Base-by-base conservation (phyloP, 83 land plant genomes). In the Diphasiastrum complanatum region DNA sequence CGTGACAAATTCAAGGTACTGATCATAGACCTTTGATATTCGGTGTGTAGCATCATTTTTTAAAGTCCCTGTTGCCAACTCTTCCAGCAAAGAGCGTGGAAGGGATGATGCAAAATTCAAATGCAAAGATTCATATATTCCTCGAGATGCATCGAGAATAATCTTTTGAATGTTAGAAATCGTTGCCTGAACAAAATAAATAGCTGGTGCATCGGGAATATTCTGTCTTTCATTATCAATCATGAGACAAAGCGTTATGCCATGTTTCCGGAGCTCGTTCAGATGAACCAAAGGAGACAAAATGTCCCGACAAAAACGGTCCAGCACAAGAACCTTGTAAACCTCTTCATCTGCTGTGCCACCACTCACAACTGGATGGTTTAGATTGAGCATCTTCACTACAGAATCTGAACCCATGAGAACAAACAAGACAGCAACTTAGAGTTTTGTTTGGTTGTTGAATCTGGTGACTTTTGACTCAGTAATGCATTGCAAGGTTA, bases 51-150 rank as follows among this genome's bases (percentile, higher is more conserved):
- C 77, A 37, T 92, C 86, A 0, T 75, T 60, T 41, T 63, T 72
- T 45, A 92, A 64, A 11, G 69, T 60, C 22, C 83, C 84, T 27
- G 85, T 50, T 20, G 95, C 98, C 1, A 92, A 82, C 45, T 87
- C 83, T 56, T 92, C 98, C 28, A 92, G 70, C 10, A 88, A 78
- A 14, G 91, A 74, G 19, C 98, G 75, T 0, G 98, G 83, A 46
- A 92, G 72, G 1, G 98, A 88, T 1, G 96, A 85, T 1, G 95
- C 79, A 68, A 92, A 88, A 53, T 92, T 92, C 54, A 92, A 72
- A 60, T 88, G 85, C 47, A 88, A 76, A 35, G 70, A 45, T 40
- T 92, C 86, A 47, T 92, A 92, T 26, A 92, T 63, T 0, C 75
- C 68, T 2, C 72, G 63, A 0, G 91, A 66, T 0, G 91, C 84